These are phyloP conservation scores for Mucor mucedo DNA, from an alignment of 371 early-diverging fungal species.

Conservation along the genomic window DNA sequence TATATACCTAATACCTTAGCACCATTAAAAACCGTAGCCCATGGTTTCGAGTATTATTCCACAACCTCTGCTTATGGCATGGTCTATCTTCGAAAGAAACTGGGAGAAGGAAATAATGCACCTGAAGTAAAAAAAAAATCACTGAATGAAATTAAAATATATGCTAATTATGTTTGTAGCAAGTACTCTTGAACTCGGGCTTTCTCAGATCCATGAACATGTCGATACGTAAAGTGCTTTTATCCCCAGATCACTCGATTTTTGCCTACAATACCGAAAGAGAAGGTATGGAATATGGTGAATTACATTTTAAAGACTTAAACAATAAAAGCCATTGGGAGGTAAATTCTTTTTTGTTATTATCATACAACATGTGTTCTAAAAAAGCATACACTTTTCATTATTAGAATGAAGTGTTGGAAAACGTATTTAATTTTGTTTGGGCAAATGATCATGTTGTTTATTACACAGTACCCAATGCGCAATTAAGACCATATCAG, in stretches of 20 bases:
- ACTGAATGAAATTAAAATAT: not conserved
- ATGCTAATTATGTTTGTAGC: slow-evolving; percentile 26
- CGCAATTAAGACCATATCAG: slow-evolving; percentile 72
- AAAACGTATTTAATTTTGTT: slow-evolving; percentile 80
- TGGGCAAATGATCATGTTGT: slow-evolving; percentile 72
- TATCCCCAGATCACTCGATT: slow-evolving; percentile 63
- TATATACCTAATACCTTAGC: slow-evolving; percentile 48
- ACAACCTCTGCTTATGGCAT: slow-evolving; percentile 61
- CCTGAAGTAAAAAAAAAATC: slow-evolving; percentile 44
- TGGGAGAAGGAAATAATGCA: slow-evolving; percentile 46
- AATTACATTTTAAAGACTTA: slow-evolving; percentile 62
- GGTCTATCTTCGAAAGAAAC: slow-evolving; percentile 60
- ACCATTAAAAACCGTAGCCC: slow-evolving; percentile 57
- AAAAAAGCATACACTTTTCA: not conserved
- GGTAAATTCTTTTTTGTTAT: slow-evolving; percentile 25
- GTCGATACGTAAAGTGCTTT: slow-evolving; percentile 60
- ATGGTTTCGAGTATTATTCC: slow-evolving; percentile 70
- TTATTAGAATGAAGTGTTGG: slow-evolving; percentile 57
- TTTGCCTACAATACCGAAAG: slow-evolving; percentile 67
- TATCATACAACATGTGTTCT: no score
- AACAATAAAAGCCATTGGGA: slow-evolving; percentile 39
- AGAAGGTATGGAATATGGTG: slow-evolving; percentile 71
- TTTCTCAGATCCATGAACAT: slow-evolving; percentile 58
- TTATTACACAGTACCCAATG: slow-evolving; percentile 78
- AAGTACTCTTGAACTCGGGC: slow-evolving; percentile 63